Evolutionary conservation across 192 early-diverging fungal genomes (phyloP).

Genomic region (Chytriomyces sp.): DNA sequence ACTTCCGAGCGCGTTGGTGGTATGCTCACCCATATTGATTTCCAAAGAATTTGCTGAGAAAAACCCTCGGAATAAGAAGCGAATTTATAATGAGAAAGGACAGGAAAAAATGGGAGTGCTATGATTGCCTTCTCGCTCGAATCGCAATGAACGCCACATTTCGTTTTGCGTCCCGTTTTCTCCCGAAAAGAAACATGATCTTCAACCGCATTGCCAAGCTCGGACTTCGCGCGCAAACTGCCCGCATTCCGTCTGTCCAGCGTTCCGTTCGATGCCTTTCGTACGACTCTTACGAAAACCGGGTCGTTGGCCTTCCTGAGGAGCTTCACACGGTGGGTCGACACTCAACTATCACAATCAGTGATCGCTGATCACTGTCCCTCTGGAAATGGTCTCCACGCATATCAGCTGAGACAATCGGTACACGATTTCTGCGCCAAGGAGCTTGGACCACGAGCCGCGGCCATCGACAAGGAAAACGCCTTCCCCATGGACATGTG

Average conservation of each 20-base stretch:
- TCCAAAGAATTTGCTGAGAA: too few species aligned
- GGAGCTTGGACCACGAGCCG: slow-evolving; percentile 81
- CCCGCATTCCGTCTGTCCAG: not conserved
- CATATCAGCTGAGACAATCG: slow-evolving; percentile 65
- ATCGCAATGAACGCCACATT: too few species aligned
- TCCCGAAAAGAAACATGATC: not conserved
- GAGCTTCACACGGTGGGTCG: slow-evolving; percentile 64
- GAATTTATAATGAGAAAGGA: too few species aligned
- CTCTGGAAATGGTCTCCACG: not conserved
- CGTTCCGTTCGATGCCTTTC: slow-evolving; percentile 6
- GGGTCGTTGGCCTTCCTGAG: slow-evolving; percentile 74
- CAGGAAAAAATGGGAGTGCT: too few species aligned
- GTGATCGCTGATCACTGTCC: not conserved
- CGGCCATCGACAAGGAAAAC: slow-evolving; percentile 81
- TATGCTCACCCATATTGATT: too few species aligned
- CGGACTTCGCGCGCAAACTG: not conserved
- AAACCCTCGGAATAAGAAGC: too few species aligned
- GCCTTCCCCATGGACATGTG: slow-evolving; percentile 73
- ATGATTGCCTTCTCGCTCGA: too few species aligned
- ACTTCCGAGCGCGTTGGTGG: too few species aligned
- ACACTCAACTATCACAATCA: not conserved
- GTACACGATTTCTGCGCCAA: slow-evolving; percentile 76
- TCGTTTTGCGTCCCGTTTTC: too few species aligned
- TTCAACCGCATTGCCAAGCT: not conserved
- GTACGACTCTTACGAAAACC: slow-evolving; percentile 69